Evolutionary conservation across 257 asterid species (phyloP).

Genomic region (Plantago major): DNA sequence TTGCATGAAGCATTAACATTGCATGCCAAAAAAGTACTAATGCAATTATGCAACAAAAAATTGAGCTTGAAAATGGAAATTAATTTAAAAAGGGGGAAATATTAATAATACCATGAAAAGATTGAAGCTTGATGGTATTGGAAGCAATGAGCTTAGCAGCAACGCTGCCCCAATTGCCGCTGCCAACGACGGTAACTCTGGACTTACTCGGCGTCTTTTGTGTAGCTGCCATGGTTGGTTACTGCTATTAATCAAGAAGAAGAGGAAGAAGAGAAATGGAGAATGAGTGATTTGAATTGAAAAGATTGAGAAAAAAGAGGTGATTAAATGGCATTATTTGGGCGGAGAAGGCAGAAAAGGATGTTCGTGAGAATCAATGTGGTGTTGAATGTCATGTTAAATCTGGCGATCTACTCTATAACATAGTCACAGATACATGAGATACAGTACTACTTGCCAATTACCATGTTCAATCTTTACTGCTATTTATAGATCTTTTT

Average conservation of each 20-base stretch:
- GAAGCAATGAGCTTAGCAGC: constrained; percentile 89
- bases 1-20: neutral
- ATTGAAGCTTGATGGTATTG: constrained; percentile 46
- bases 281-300: constrained; percentile 11
- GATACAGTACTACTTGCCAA: no score
- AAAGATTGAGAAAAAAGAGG: constrained; percentile 9
- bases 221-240: constrained; percentile 4
- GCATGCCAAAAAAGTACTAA: neutral
- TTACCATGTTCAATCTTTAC: no score
- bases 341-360: constrained; percentile 53
- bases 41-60: no score
- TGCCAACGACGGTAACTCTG: constrained; percentile 75
- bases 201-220: constrained; percentile 30
- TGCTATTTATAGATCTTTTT: no score
- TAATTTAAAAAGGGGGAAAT: neutral
- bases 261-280: neutral
- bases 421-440: neutral
- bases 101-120: constrained; percentile 59
- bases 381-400: constrained; percentile 26
- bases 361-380: constrained; percentile 48
- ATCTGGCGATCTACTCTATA: constrained; percentile 57
- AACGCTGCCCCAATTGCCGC: constrained; percentile 96
- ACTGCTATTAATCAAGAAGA: constrained; percentile 35
- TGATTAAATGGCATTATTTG: constrained; percentile 37
- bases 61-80: no score